Conservation (phyloP, 345 rosid species). For the Geranium rotundifolium region DNA sequence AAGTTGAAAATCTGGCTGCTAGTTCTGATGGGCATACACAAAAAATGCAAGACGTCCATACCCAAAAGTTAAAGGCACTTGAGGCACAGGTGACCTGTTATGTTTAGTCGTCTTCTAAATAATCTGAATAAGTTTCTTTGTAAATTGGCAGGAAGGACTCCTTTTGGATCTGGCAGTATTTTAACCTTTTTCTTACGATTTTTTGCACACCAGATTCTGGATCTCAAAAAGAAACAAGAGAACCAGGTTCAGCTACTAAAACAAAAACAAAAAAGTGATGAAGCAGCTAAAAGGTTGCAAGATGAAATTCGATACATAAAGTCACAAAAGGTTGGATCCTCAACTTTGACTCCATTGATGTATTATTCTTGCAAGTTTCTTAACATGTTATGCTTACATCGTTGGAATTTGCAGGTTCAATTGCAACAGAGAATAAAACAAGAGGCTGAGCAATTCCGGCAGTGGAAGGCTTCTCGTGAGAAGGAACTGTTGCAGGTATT, state of each 20-base stretch:
- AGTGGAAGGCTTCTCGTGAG: conserved; percentile 94
- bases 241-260: conserved; percentile 87
- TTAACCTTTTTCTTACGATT: neutral
- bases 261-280: conserved; percentile 96
- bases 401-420: conserved; percentile 54
- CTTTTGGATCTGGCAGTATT: neutral
- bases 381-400: conserved; percentile 8
- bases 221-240: conserved; percentile 95
- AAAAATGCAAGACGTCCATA: conserved; percentile 66
- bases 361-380: neutral
- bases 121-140: neutral
- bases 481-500: conserved; percentile 87
- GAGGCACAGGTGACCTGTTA: conserved; percentile 54
- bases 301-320: conserved; percentile 95
- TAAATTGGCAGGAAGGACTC: neutral
- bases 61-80: conserved; percentile 75
- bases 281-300: conserved; percentile 77
- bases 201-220: conserved; percentile 42
- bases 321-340: conserved; percentile 66
- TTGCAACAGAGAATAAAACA: conserved; percentile 93
- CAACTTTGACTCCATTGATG: conserved; percentile 3
- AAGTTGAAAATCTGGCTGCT: conserved; percentile 77
- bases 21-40: conserved; percentile 79
- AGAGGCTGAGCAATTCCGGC: conserved; percentile 97
- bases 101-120: neutral